These are phyloP conservation scores for Aureobasidium lini DNA, from an alignment of 2,329 filamentous ascomycete species.

Conservation along the genomic window DNA sequence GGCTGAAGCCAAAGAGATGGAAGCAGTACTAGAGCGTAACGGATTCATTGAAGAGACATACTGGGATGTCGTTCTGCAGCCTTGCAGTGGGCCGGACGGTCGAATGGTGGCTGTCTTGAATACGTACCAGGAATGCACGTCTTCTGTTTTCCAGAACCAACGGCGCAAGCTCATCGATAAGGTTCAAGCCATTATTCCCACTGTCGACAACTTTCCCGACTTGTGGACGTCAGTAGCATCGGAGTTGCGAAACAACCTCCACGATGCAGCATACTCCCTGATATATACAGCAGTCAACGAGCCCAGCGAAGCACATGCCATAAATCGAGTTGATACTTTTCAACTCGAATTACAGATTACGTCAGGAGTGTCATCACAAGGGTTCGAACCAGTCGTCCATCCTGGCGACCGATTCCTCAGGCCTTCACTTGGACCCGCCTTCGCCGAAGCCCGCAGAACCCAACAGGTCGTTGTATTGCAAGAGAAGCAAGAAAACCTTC, in stretches of 20 bases:
- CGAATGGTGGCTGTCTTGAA: slow-evolving; percentile 13
- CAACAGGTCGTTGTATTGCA: slow-evolving; percentile 11
- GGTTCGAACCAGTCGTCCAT: slow-evolving; percentile 12
- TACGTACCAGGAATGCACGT: slow-evolving; percentile 15
- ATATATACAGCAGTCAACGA: slow-evolving; percentile 16
- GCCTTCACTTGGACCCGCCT: slow-evolving; percentile 4
- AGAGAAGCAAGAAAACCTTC: slow-evolving; percentile 1
- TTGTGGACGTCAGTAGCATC: slow-evolving; percentile 13
- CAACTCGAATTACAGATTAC: slow-evolving; percentile 17
- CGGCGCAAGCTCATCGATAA: slow-evolving; percentile 14
- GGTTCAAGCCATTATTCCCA: slow-evolving; percentile 8
- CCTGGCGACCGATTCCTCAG: not conserved
- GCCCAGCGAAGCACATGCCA: slow-evolving; percentile 10
- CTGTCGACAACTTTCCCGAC: slow-evolving; percentile 11
- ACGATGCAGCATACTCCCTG: slow-evolving; percentile 12
- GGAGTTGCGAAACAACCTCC: slow-evolving; percentile 8
- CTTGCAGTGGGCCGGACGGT: slow-evolving; percentile 19
- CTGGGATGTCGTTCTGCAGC: slow-evolving; percentile 23
- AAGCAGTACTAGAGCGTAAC: slow-evolving; percentile 9
- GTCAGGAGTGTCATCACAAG: not conserved
- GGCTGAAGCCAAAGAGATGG: not conserved
- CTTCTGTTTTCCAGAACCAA: slow-evolving; percentile 7
- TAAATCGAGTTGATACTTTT: slow-evolving; percentile 1
- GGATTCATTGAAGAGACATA: slow-evolving; percentile 26
- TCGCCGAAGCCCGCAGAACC: slow-evolving; percentile 9